A percentile compares a stretch with the other conserved stretches of the same genome.
These are phyloP conservation scores for Plasmodium falciparum DNA, from an alignment of 169 alveolate genomes.

Conservation along the genomic window DNA sequence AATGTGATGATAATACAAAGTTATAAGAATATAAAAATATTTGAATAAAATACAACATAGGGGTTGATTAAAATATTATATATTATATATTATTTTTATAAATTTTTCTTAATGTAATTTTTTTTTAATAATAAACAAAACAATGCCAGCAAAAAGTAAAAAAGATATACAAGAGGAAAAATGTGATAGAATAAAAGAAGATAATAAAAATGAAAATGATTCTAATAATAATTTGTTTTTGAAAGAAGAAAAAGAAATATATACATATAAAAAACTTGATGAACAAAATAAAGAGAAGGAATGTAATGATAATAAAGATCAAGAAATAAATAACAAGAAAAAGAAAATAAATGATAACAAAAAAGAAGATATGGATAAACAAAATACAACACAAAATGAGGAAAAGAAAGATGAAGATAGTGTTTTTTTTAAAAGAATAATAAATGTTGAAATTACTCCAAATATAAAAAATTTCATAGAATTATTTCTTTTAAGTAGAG, in stretches of 20 bases:
- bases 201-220: not conserved
- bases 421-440: conserved; percentile 51
- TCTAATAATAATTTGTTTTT: no score
- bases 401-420: conserved; percentile 10
- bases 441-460: conserved; percentile 63
- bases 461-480: conserved; percentile 38
- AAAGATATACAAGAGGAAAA: not conserved
- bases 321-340: conserved; percentile 5
- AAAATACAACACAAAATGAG: not conserved
- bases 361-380: conserved; percentile 1
- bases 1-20: no score
- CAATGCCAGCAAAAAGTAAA: not conserved
- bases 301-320: not conserved
- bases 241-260: not conserved
- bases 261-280: not conserved
- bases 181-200: not conserved
- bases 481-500: conserved; percentile 16
- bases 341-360: conserved; percentile 1
- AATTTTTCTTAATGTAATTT: no score
- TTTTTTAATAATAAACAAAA: no score
- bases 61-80: no score
- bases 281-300: conserved; percentile 1
- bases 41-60: no score
- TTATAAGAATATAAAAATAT: no score
- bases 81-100: no score